Conservation (phyloP, 75 land plant species). For the Sequoia sempervirens region DNA sequence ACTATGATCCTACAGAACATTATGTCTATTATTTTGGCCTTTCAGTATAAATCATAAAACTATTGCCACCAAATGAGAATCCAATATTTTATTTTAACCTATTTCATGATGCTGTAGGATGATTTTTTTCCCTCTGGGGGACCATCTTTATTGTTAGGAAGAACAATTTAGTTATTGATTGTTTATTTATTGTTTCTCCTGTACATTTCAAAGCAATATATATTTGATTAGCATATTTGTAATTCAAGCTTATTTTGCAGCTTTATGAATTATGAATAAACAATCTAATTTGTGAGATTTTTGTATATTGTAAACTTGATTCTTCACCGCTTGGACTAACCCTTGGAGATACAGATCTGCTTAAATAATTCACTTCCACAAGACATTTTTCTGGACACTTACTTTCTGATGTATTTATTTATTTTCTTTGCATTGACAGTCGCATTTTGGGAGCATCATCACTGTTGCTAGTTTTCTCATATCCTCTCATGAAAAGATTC, state of each 20-base stretch:
- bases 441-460: conserved; percentile 94
- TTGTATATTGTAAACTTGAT: neutral
- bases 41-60: neutral
- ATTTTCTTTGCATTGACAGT: conserved; percentile 31
- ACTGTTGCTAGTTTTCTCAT: conserved; percentile 80
- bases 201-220: neutral
- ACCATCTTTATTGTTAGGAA: neutral
- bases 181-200: neutral
- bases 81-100: neutral
- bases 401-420: neutral
- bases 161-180: neutral
- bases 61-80: neutral
- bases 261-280: neutral
- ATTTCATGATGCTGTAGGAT: neutral
- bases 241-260: neutral
- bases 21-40: neutral
- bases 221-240: neutral
- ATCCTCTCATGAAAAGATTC: conserved; percentile 95
- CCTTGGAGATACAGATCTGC: neutral
- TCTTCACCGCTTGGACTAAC: neutral
- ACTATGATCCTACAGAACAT: neutral
- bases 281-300: neutral
- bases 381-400: neutral
- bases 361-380: neutral
- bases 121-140: neutral